Percentiles rank a stretch among this genome's conserved stretches.
Evolutionary conservation across 768 basidiomycete species (phyloP).

Genomic region (Mrakia frigida): DNA sequence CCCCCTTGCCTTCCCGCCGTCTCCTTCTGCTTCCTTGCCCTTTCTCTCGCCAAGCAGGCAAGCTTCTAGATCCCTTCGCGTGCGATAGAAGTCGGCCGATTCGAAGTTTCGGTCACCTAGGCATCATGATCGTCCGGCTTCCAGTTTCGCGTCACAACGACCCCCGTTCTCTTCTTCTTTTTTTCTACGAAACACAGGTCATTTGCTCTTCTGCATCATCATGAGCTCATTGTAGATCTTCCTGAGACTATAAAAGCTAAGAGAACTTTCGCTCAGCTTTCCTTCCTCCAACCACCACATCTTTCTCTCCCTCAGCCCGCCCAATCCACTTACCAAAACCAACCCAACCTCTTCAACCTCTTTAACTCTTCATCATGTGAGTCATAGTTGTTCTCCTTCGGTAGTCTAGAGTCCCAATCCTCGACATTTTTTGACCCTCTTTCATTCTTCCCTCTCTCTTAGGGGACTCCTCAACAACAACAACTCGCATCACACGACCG

Average conservation of each 20-base stretch:
- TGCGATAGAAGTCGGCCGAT: no score
- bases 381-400: no score
- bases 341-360: neutral
- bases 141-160: neutral
- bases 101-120: neutral
- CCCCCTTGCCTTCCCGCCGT: no score
- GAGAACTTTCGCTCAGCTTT: neutral
- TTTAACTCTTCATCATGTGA: neutral
- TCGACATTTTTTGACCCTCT: neutral
- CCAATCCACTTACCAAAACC: neutral
- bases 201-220: neutral
- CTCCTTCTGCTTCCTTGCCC: no score
- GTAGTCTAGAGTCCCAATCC: neutral
- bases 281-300: neutral
- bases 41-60: no score
- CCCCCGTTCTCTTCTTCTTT: neutral
- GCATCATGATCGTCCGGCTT: neutral
- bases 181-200: neutral
- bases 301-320: neutral
- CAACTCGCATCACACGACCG: neutral
- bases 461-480: neutral
- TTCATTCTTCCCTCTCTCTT: neutral
- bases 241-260: neutral
- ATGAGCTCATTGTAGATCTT: neutral
- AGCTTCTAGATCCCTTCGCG: no score